Evolutionary conservation across 768 basidiomycete species (phyloP).

Genomic region (Hygrocybe coccinea): DNA sequence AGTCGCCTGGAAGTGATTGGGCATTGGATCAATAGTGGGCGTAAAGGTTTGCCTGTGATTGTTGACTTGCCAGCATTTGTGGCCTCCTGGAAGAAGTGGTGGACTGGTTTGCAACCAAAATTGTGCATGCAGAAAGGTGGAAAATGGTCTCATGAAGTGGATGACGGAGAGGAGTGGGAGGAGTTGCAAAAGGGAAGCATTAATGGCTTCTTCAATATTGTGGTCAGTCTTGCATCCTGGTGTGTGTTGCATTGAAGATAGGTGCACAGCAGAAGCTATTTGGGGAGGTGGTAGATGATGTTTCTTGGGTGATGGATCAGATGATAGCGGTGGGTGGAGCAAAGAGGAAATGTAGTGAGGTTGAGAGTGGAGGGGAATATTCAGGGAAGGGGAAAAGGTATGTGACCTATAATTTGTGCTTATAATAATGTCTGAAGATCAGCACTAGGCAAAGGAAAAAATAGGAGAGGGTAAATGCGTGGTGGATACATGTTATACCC

Average conservation of each 20-base stretch:
- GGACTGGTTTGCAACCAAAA: not conserved
- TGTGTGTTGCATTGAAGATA: not conserved
- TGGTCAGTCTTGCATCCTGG: conserved; percentile 1
- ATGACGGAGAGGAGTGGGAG: not conserved
- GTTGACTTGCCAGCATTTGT: not conserved
- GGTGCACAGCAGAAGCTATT: not conserved
- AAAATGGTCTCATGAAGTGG: no score
- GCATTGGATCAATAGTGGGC: not conserved
- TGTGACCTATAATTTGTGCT: not conserved
- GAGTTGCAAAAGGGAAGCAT: not conserved
- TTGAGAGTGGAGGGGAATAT: not conserved
- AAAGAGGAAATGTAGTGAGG: not conserved
- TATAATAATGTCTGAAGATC: not conserved
- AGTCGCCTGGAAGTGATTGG: not conserved
- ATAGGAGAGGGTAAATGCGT: no score
- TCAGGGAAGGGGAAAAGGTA: not conserved
- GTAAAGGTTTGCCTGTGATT: not conserved
- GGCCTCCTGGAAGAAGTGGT: not conserved
- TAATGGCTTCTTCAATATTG: conserved; percentile 1
- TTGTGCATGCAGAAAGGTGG: not conserved
- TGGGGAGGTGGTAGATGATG: not conserved
- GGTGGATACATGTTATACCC: not conserved
- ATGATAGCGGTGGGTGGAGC: not conserved
- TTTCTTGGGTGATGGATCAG: not conserved
- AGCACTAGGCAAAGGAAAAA: not conserved